Evolutionary conservation across 164 flowering plant genomes (phyloP), one percentile per base, ranked within the genome.

Genomic region (Platanus orientalis): DNA sequence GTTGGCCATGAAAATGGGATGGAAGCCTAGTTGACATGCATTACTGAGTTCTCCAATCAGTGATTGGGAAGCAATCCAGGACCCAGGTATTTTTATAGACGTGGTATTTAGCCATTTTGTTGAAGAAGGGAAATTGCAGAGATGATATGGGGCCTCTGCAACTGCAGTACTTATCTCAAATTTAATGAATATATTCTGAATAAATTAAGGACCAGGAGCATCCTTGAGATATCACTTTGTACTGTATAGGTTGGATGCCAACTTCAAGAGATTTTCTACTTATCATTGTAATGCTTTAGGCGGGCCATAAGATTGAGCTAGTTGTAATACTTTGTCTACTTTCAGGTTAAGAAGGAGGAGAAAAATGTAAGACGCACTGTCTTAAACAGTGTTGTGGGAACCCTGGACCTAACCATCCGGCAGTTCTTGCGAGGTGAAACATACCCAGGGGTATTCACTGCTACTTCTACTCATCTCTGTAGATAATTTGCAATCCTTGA

Each of bases 351-450:
- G 59, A 83, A 80, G 75, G 86, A 81, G 57, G 90, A 81, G 16
- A 76, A 69, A 69, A 81, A 80, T 72, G 71, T 75, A 4, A 74
- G 80, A 60, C 81, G 90, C 49, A 81, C 84, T 11, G 84, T 81
- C 42, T 65, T 83, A 53, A 83, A 78, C 64, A 85, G 90, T 50
- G 77, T 85, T 28, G 81, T 80, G 26, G 90, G 90, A 52, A 83
- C 90, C 34, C 77, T 85, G 59, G 90, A 85, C 57, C 58, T 85
- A 19, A 83, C 84, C 66, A 69, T 85, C 54, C 78, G 86, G 34
- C 86, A 80, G 57, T 85, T 78, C 69, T 47, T 77, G 59, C 81
- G 65, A 51, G 90, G 90, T 20, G 90, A 85, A 81, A 81, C 82
- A 56, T 78, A 77, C 69, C 90, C 86, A 47, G 84, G 86, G 84